Percentiles rank a stretch among this genome's conserved stretches.
Evolutionary conservation across 768 basidiomycete genomes (phyloP).

Genomic region (Mycena belliarum): DNA sequence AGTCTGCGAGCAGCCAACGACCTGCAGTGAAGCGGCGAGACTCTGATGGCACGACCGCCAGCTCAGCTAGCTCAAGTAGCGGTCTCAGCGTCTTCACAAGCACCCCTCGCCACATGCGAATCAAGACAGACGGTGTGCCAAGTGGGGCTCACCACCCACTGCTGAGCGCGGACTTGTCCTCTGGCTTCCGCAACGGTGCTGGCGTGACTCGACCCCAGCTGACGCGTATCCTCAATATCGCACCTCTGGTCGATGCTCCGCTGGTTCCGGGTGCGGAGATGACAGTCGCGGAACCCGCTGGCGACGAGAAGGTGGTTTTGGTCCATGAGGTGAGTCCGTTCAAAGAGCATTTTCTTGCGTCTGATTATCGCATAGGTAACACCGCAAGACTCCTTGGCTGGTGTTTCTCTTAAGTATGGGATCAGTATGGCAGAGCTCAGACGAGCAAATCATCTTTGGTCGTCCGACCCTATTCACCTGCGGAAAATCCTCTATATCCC

Average conservation of each 20-base stretch:
- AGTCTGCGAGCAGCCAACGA: slow-evolving; percentile 7
- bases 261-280: slow-evolving; percentile 21
- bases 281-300: slow-evolving; percentile 20
- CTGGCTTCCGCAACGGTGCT: slow-evolving; percentile 24
- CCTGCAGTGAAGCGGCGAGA: slow-evolving; percentile 10
- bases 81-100: slow-evolving; percentile 22
- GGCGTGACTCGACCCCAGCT: slow-evolving; percentile 37
- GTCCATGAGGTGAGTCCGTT: slow-evolving; percentile 53
- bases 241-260: slow-evolving; percentile 30
- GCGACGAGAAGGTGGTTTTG: slow-evolving; percentile 54
- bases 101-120: slow-evolving; percentile 9
- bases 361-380: slow-evolving; percentile 50
- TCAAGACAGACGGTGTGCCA: slow-evolving; percentile 8
- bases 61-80: slow-evolving; percentile 21
- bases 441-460: slow-evolving; percentile 90
- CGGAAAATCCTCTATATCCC: slow-evolving; percentile 84
- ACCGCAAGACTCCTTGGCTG: slow-evolving; percentile 77
- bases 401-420: slow-evolving; percentile 88
- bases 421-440: slow-evolving; percentile 82
- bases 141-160: slow-evolving; percentile 27
- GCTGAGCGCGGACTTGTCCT: slow-evolving; percentile 29
- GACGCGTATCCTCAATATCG: slow-evolving; percentile 37
- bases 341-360: not conserved
- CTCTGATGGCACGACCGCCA: slow-evolving; percentile 7
- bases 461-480: slow-evolving; percentile 88